Base-by-base conservation (phyloP, 345 rosid species). In the Eucalyptus marginata region DNA sequence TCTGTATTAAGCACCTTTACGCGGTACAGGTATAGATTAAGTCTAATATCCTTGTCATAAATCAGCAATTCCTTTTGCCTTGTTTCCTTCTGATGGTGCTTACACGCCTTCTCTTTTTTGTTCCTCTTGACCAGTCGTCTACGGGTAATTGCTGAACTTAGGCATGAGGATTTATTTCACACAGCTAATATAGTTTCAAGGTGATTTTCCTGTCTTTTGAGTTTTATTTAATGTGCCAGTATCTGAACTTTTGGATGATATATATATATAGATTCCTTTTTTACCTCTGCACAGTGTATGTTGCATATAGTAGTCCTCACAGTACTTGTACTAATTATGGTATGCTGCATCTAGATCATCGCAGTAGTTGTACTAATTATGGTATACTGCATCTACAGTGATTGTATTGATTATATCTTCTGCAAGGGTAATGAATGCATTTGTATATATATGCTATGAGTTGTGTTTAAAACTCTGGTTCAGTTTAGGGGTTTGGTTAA, bases 141-240 rank as follows among this genome's bases (percentile, higher is more conserved):
- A 92, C 95, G 99, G 93, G 99, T 96, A 81, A 96, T 98, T 91
- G 99, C 99, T 87, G 99, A 98, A 89, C 95, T 95, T 88, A 93
- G 98, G 92, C 99, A 96, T 90, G 99, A 96, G 88, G 99, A 97
- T 94, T 90, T 96, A 89, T 98, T 98, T 91, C 99, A 97, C 94
- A 95, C 99, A 68, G 99, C 99, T 90, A 98, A 98, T 93, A 97
- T 98, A 90, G 98, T 98, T 84, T 97, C 99, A 89, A 98, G 99
- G 99, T 96, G 90, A 90, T 89, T 90, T 52, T 86, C 52, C 76
- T 87, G 86, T 56, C 92, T 87, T 88, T 88, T 86, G 33, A 89
- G 86, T 52, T 31, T 66, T 36, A 68, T 86, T 86, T 52, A 29
- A 31, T 56, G 15, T 54, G 88, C 27, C 58, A 15, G 6, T 66